Evolutionary conservation across 2,329 filamentous ascomycete species (phyloP), one percentile per base, ranked within the genome.

Genomic region (Colletotrichum liaoningense): DNA sequence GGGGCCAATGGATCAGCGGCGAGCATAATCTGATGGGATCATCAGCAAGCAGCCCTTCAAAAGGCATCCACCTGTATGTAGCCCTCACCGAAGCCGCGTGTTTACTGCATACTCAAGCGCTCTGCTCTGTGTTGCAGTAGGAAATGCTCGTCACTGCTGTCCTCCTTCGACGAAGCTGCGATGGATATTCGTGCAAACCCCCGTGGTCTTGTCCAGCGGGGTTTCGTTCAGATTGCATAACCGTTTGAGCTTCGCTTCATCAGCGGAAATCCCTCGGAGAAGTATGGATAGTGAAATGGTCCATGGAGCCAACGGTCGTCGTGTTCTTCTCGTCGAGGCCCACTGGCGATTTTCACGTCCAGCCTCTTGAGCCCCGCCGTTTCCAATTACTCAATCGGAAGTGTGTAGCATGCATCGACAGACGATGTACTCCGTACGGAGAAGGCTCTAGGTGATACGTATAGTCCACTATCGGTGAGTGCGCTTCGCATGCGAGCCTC

Each of bases 151-250:
- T 55, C 49, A 38, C 30, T 22, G 26, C 16, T 56, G 54, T 22
- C 12, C 55, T 57, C 26, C 52, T 57, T 30, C 19, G 49, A 49
- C 19, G 56, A n/a, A 30, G 55, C 69, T 59, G 55, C 65, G 59
- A 38, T 52, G 52, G 69, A 65, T 69, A 64, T 54, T 63, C 42
- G 35, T 62, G 55, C 46, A 42, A 54, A 65, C 38, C 33, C 14
- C 19, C 9, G 49, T 12, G n/a, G 19, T 70, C 56, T 63, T 56
- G 58, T 30, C 60, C 59, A 52, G 26, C 60, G 56, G 60, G 35
- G 67, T 70, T 73, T 65, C 56, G 42, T 62, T 57, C 57, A 56
- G 26, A 66, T 73, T 63, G 46, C 63, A 60, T 19, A 14, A 19
- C 24, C 28, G 71, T 58, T 63, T 52, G 49, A 60, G 38, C 22